phyloP scores from a whole-genome alignment of 83 land plant genomes.

The Picea abies region DNA sequence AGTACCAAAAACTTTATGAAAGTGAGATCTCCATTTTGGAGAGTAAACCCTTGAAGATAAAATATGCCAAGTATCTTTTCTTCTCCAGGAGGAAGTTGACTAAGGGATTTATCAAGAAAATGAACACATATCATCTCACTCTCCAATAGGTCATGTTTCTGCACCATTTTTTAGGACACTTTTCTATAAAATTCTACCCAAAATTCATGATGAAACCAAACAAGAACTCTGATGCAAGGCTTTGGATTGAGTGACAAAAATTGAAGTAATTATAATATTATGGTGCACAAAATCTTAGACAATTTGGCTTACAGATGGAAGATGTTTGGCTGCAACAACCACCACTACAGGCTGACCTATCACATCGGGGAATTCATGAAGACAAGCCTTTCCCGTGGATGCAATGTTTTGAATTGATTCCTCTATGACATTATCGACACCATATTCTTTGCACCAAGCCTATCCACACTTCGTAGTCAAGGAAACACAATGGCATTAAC shows the following conservation, averaged over 20 bases:
- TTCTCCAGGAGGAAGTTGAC: constrained; percentile 82
- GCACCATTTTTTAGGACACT: constrained; percentile 10
- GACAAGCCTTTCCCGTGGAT: constrained; percentile 79
- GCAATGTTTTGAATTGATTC: constrained; percentile 57
- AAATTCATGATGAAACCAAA: not conserved
- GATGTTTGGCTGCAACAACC: constrained; percentile 92
- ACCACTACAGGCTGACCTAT: constrained; percentile 84
- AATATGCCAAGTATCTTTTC: too few species aligned
- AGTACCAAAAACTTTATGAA: constrained; percentile 88
- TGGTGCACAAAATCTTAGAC: not conserved
- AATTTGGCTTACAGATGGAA: constrained; percentile 35
- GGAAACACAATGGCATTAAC: not conserved
- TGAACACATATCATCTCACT: constrained; percentile 81
- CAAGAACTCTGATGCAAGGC: not conserved
- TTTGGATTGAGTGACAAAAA: not conserved
- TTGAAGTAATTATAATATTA: not conserved
- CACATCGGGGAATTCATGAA: constrained; percentile 78
- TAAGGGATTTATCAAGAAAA: constrained; percentile 80
- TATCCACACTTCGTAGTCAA: constrained; percentile 19
- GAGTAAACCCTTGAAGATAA: constrained; percentile 46
- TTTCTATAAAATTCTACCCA: not conserved
- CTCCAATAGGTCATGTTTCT: constrained; percentile 70
- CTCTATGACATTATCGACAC: constrained; percentile 70
- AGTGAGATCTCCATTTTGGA: constrained; percentile 70
- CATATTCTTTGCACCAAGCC: constrained; percentile 94